phyloP scores from a whole-genome alignment of 73 alveolate species.

The Paramecium caudatum region DNA sequence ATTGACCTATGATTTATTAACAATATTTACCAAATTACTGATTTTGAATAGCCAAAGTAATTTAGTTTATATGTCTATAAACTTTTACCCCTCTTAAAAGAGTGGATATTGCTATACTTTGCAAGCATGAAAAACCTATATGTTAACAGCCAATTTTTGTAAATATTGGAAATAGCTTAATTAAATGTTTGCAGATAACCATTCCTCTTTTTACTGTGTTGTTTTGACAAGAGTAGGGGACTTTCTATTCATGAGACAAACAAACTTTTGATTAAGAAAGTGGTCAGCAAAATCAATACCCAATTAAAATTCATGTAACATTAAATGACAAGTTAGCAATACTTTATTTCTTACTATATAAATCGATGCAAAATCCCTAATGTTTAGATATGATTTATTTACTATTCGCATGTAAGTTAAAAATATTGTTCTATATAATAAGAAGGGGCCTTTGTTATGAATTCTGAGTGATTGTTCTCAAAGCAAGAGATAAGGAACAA shows the following conservation, averaged over 20 bases:
- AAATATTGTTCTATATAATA: constrained; percentile 58
- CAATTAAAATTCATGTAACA: constrained; percentile 68
- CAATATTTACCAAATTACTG: constrained; percentile 43
- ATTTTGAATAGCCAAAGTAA: constrained; percentile 58
- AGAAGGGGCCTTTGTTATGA: constrained; percentile 58
- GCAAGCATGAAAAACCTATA: constrained; percentile 61
- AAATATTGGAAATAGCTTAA: constrained; percentile 40
- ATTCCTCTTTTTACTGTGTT: constrained; percentile 28
- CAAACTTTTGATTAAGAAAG: constrained; percentile 16
- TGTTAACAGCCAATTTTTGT: constrained; percentile 59
- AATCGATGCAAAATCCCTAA: constrained; percentile 36
- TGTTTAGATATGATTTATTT: background rate
- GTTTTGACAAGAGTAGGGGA: background rate
- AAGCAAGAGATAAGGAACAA: constrained; percentile 54
- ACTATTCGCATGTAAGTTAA: background rate
- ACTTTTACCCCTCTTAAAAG: constrained; percentile 65
- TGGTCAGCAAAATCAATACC: constrained; percentile 68
- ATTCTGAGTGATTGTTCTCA: constrained; percentile 62
- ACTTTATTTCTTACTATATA: constrained; percentile 55
- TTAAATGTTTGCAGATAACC: constrained; percentile 53
- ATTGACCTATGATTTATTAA: constrained; percentile 14
- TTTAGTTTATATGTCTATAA: constrained; percentile 54
- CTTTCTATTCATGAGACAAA: background rate
- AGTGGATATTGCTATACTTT: constrained; percentile 63
- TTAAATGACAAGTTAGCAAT: constrained; percentile 46